Evolutionary conservation across 176 grass and related monocot genomes (phyloP).

Genomic region (Luzula sylvatica): DNA sequence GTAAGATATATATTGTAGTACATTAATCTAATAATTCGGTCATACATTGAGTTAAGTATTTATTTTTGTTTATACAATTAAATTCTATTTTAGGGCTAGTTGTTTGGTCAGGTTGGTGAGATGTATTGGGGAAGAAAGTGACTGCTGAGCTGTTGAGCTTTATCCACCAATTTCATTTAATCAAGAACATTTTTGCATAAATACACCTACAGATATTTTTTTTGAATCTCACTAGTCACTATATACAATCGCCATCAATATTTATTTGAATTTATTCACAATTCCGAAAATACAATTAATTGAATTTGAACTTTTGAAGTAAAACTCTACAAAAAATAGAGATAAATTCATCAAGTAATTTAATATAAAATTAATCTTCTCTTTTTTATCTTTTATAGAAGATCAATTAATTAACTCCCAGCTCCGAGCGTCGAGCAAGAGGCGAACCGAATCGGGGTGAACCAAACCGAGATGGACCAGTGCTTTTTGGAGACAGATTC

Average conservation of each 20-base stretch:
- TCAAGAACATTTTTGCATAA: background rate
- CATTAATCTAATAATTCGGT: too few relatives aligned
- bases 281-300: slow-evolving; percentile 7
- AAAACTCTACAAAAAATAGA: too few relatives aligned
- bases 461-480: slow-evolving; percentile 6
- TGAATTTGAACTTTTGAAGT: background rate
- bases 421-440: too few relatives aligned
- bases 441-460: slow-evolving; percentile 25
- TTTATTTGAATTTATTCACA: background rate
- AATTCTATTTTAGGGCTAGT: background rate
- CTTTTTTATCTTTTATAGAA: background rate
- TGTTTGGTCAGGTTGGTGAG: slow-evolving; percentile 17
- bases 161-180: background rate
- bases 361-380: background rate
- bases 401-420: background rate
- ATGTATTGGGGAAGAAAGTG: background rate
- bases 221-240: too few relatives aligned
- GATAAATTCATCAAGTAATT: background rate
- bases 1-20: too few relatives aligned
- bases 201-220: background rate
- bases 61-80: too few relatives aligned
- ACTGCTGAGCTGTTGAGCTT: slow-evolving; percentile 3
- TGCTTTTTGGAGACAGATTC: slow-evolving; percentile 51
- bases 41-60: too few relatives aligned
- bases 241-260: too few relatives aligned